phyloP scores from a whole-genome alignment of 805 yeast species.

The Zygosaccharomyces bisporus region DNA sequence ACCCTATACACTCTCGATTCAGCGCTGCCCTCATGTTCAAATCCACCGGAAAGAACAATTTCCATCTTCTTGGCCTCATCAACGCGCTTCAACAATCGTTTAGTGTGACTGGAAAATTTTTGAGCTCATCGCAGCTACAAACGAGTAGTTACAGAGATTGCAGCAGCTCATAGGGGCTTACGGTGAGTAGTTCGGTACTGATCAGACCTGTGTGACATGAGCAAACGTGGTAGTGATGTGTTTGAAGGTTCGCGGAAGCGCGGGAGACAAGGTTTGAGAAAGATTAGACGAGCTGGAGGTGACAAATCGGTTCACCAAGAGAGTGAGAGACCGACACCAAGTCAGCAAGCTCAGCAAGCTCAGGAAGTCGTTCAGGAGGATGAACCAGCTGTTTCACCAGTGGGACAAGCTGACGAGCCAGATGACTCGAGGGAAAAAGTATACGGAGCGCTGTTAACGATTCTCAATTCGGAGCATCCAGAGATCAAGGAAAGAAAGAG shows the following conservation, averaged over 20 bases:
- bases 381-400: conserved; percentile 13
- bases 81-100: conserved; percentile 11
- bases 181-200: not conserved
- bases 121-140: conserved; percentile 18
- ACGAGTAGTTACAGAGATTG: not conserved
- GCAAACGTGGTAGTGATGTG: conserved; percentile 1
- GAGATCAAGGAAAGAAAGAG: conserved; percentile 18
- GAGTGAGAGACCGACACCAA: conserved; percentile 9
- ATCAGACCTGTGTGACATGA: not conserved
- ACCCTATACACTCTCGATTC: not conserved
- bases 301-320: conserved; percentile 40
- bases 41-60: not conserved
- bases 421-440: conserved; percentile 43
- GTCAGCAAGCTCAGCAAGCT: no score
- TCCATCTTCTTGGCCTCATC: conserved; percentile 1
- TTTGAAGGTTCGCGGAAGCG: conserved; percentile 29
- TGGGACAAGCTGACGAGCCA: conserved; percentile 22
- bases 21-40: not conserved
- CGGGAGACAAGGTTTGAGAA: conserved; percentile 62
- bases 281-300: conserved; percentile 48
- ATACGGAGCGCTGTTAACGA: conserved; percentile 63
- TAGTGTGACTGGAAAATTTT: conserved; percentile 17
- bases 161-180: not conserved
- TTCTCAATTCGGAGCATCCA: conserved; percentile 49
- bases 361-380: conserved; percentile 36